Evolutionary conservation across 805 yeast genomes (phyloP), one percentile per base, ranked within the genome.

Genomic region (Yarrowia keelungensis): DNA sequence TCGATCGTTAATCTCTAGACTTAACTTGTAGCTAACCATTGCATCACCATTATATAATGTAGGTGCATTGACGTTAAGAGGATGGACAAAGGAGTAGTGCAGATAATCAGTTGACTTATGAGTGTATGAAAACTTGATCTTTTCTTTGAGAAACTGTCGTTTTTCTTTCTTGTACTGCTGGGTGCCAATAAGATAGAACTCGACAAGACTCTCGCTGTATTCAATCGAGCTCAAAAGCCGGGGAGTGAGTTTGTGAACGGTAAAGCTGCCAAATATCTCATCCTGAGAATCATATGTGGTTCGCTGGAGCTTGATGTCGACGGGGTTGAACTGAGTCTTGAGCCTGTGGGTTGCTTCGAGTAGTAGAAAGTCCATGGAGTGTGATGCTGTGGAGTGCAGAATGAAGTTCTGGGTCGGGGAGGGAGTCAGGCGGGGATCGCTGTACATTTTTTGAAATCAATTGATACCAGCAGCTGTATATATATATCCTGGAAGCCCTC

Each of bases 401-500:
- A 59, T 10, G 65, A 5, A 59, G 51, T 59, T 59, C 51, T 59
- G 65, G 8, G 65, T 59, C 3, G 65, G 50, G 10, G 65, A 59
- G 8, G 65, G 42, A 11, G 19, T 59, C 8, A 59, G 35, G 5
- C 65, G 50, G 19, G 65, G 51, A 36, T 59, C 47, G n/a, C 47
- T n/a, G 42, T 45, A 43, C 65, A 59, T 59, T 32, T 59, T 32
- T 22, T 39, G 10, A 5, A 32, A 7, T 16, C 7, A 5, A 39
- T 8, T 12, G 14, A 15, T 14, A 3, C 5, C 19, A n/a, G 53
- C 14, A 3, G 3, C 9, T 11, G n/a, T 36, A 38, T 50, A 50
- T 54, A 22, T 19, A 54, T 22, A 54, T 11, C 7, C 19, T 8
- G 4, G 58, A 14, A 16, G 15, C 32, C n/a, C 8, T 36, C 56